These are phyloP conservation scores for Coniochaeta sp. DNA, from an alignment of 2,329 filamentous ascomycete genomes.

Conservation along the genomic window DNA sequence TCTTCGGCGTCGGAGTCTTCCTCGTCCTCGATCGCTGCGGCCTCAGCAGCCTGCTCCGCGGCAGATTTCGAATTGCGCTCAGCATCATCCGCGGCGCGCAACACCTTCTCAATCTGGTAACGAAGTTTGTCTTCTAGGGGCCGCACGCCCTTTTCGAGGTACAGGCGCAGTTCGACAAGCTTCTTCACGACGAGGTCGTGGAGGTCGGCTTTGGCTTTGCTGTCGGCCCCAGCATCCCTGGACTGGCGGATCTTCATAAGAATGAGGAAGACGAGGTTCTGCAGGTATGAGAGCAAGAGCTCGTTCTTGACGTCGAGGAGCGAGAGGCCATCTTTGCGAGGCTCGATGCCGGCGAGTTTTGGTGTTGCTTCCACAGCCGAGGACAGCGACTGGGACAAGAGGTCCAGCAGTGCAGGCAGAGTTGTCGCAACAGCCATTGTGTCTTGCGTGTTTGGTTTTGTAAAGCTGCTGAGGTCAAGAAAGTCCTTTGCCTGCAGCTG, in stretches of 20 bases:
- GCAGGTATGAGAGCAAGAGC: conserved; percentile 90
- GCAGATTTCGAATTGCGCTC: conserved; percentile 38
- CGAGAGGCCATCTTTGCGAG: conserved; percentile 83
- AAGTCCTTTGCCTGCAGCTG: background rate
- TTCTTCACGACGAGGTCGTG: conserved; percentile 71
- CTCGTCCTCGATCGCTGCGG: conserved; percentile 21
- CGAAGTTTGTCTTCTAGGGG: conserved; percentile 85
- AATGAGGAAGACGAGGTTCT: conserved; percentile 86
- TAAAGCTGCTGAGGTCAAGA: background rate
- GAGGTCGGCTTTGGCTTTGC: conserved; percentile 31
- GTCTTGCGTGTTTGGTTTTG: background rate
- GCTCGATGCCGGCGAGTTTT: conserved; percentile 53
- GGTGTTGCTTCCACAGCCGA: conserved; percentile 63
- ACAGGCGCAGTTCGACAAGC: conserved; percentile 84
- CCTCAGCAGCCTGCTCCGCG: conserved; percentile 5
- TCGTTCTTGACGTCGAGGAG: conserved; percentile 96
- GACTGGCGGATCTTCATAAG: conserved; percentile 68
- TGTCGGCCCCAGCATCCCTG: conserved; percentile 18
- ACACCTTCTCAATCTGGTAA: conserved; percentile 93
- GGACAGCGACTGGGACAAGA: conserved; percentile 50
- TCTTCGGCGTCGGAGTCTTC: conserved; percentile 32
- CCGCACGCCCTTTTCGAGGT: conserved; percentile 85
- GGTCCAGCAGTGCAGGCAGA: conserved; percentile 41
- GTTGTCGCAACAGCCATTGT: conserved; percentile 21
- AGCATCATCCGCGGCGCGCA: conserved; percentile 76